Base-by-base conservation (phyloP, 2,329 filamentous ascomycete species). In the Diaporthe citrichinensis region DNA sequence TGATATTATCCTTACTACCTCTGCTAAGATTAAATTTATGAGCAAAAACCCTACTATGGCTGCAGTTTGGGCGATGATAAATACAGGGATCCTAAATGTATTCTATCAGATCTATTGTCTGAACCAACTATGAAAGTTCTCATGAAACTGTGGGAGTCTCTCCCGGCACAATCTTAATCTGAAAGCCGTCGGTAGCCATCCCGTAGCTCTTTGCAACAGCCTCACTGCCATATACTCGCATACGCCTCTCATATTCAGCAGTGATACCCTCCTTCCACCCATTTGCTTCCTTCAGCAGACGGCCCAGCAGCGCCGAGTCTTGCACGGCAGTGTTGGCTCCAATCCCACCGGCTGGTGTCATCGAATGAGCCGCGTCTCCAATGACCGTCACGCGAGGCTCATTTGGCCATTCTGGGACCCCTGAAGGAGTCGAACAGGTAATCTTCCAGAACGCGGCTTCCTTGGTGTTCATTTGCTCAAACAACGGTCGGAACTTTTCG, bases 381-480 rank as follows among this genome's bases (percentile, higher is more conserved):
- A 92, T 88, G 0, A 91, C 84, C 0, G 90, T 91, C 14, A 91
- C 89, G 0, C 90, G 85, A 0, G 88, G 86, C 72, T 91, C 87
- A 59, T 90, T 92, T 12, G 83, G 78, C 91, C 91, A 93, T 59
- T 88, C 85, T 0, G 91, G 91, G 0, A 93, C 89, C 1, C 91
- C 90, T 0, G 85, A 85, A 0, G 91, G 91, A 0, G 86, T 88
- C 0, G 90, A 92, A 78, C 90, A 92, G 2, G 91, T 92, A 65
- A 93, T 92, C 78, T 92, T 93, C 90, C 90, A 92, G 78, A 93
- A 93, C 0, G 91, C 91, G 0, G 91, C 89, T 77, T 93, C 89
- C 0, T 81, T 77, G 73, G 87, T 88, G 7, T 84, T 80, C 89
- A 92, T 92, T 49, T 91, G 78, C 8, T 92, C 89, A 75, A 93